Percentiles rank a stretch among this genome's conserved stretches.
phyloP scores from a whole-genome alignment of 1,139 yeast genomes.

The Pneumocystis carinii region DNA sequence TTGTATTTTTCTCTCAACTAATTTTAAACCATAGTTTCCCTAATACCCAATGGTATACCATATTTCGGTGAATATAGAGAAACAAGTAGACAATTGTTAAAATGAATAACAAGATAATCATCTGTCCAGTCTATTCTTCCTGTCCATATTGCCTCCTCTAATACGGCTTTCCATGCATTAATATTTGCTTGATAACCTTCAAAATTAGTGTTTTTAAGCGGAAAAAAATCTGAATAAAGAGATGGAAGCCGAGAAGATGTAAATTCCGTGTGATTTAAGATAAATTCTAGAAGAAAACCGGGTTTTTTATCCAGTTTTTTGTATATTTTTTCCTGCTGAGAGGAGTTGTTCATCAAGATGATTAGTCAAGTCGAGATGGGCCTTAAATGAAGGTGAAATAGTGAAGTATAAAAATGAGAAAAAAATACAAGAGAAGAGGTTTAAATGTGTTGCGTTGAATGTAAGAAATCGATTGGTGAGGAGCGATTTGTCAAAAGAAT shows the following conservation, averaged over 20 bases:
- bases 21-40: background rate
- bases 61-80: background rate
- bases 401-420: too few species aligned
- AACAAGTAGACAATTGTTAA: background rate
- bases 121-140: background rate
- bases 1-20: background rate
- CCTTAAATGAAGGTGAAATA: too few species aligned
- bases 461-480: too few species aligned
- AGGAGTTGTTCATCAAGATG: background rate
- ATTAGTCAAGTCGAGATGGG: too few species aligned
- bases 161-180: slow-evolving; percentile 2
- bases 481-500: too few species aligned
- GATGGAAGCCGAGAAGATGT: slow-evolving; percentile 1
- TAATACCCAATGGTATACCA: background rate
- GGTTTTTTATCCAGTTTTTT: background rate
- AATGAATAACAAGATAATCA: background rate
- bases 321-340: background rate
- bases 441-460: too few species aligned
- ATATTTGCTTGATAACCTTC: slow-evolving; percentile 4
- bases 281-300: background rate
- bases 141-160: slow-evolving; percentile 22
- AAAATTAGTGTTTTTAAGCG: background rate
- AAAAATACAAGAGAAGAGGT: too few species aligned
- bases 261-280: background rate
- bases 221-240: slow-evolving; percentile 3